Base-by-base conservation (phyloP, 1,284 basidiomycete genomes). In the Leccinum variabile region DNA sequence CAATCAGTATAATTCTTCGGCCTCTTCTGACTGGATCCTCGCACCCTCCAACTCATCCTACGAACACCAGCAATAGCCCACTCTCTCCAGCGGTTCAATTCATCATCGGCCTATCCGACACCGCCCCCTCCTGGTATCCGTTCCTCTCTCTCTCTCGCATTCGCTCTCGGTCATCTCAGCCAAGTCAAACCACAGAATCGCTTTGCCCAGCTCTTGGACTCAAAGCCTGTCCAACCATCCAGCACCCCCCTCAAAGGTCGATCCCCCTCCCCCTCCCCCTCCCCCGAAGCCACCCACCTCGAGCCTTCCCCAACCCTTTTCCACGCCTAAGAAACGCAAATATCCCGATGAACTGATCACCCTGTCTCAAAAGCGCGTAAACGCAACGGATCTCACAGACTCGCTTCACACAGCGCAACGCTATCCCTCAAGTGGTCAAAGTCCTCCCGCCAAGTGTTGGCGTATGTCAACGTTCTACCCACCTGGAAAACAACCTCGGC, bases 81-180 rank as follows among this genome's bases (percentile, higher is more conserved):
- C 62, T 84, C 86, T 22, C 81, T 89, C 59, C 86, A 88, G 59
- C 82, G 83, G 18, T 81, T 82, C 22, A 73, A 80, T 9, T 85
- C 87, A 18, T 79, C 80, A n/a, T 77, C 80, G 5, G 80, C 84
- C 8, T 90, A 89, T 74, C 87, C 87, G 2, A 88, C 88, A 2
- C 87, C 87, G 16, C 86, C 87, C 7, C 89, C 87, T 13, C 86
- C 85, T 2, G 80, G 81, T 11, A 84, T 87, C 30, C 81, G 77
- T 41, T 78, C 79, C n/a, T 84, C 88, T 0, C 88, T 88, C 1
- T 90, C 89, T 13, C 81, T 91, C 59, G 88, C 90, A 1, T 80
- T 81, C 70, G 89, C 89, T 7, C 80, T 91, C n/a, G 87, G 85
- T 10, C 78, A 80, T 30, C 82, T 83, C 1, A 70, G 67, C 32